Evolutionary conservation across 2,329 filamentous ascomycete genomes (phyloP).

Genomic region (Thielaviopsis populi): DNA sequence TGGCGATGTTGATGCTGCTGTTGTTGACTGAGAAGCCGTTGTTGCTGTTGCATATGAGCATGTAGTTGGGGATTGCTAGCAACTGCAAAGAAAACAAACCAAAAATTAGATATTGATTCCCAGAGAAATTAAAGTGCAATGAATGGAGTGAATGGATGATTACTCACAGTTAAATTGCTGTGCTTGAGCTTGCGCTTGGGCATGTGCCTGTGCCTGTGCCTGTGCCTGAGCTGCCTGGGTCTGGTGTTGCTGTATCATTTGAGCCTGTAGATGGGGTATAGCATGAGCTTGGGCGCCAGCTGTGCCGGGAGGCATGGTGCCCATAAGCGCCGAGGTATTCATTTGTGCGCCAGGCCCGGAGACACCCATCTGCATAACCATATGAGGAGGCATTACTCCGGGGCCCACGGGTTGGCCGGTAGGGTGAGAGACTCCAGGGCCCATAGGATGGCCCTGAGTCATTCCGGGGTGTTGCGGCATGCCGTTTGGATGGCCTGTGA

Average conservation of each 20-base stretch:
- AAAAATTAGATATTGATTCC: neutral
- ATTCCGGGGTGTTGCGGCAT: conserved; percentile 59
- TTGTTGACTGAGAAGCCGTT: conserved; percentile 39
- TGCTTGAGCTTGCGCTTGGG: conserved; percentile 28
- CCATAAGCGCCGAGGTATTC: conserved; percentile 59
- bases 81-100: conserved; percentile 5
- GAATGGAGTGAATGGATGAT: neutral
- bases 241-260: conserved; percentile 43
- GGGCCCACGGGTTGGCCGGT: conserved; percentile 50
- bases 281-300: conserved; percentile 51
- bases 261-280: conserved; percentile 50
- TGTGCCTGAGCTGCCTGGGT: neutral
- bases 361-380: conserved; percentile 52
- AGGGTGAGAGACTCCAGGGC: conserved; percentile 49
- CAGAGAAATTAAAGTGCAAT: neutral
- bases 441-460: conserved; percentile 45
- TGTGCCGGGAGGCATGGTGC: conserved; percentile 55
- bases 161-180: conserved; percentile 11
- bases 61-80: conserved; percentile 25
- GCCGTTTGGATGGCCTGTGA: conserved; percentile 50
- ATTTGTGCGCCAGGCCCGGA: conserved; percentile 54
- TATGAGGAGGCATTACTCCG: conserved; percentile 50
- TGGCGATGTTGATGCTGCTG: conserved; percentile 39
- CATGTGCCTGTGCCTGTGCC: neutral
- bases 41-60: conserved; percentile 35